These are phyloP conservation scores for Petunia hybrid DNA, from an alignment of 305 asterid genomes.

Conservation along the genomic window DNA sequence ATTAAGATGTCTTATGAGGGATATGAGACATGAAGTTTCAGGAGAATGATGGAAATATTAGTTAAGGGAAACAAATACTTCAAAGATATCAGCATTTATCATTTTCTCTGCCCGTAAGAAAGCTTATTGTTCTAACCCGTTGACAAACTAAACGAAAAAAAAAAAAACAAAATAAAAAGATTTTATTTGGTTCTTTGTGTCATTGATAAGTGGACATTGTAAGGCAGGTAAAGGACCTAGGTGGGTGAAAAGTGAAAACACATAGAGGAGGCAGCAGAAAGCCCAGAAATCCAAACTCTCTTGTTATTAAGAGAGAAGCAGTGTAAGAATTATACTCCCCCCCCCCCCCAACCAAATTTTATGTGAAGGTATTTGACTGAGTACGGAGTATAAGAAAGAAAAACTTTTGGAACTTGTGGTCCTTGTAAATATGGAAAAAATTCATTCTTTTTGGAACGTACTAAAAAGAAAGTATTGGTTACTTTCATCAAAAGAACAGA, in stretches of 20 bases:
- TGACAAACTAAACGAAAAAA: background rate
- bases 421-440: too few species aligned
- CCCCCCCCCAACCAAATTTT: too few species aligned
- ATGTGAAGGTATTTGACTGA: too few species aligned
- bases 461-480: too few species aligned
- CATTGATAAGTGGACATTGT: background rate
- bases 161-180: background rate
- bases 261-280: conserved; percentile 5
- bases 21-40: conserved; percentile 4
- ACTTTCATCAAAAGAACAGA: too few species aligned
- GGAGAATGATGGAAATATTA: conserved; percentile 23
- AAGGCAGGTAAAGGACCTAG: background rate
- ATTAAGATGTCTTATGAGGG: conserved; percentile 1
- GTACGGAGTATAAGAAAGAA: too few species aligned
- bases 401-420: too few species aligned
- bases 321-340: background rate
- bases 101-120: background rate
- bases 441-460: too few species aligned
- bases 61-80: background rate
- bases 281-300: background rate
- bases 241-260: background rate
- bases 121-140: background rate
- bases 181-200: conserved; percentile 17
- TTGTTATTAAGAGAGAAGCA: background rate
- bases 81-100: background rate